These are phyloP conservation scores for Penicillium freii DNA, from an alignment of 2,329 filamentous ascomycete genomes.

Conservation along the genomic window DNA sequence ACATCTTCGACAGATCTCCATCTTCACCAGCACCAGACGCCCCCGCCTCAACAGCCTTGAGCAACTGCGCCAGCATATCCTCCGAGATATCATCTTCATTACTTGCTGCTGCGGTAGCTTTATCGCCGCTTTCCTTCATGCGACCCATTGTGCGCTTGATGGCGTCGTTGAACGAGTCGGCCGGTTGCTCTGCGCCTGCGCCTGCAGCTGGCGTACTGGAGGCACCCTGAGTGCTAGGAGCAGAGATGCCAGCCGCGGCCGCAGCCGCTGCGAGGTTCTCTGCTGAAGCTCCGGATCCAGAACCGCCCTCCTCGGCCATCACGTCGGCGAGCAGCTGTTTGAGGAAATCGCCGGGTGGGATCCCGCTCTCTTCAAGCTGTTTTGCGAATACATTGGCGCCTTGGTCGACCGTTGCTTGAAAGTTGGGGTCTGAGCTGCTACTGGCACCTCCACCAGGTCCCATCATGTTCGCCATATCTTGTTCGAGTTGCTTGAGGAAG, in stretches of 20 bases:
- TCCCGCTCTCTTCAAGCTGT: conserved; percentile 35
- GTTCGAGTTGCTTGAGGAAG: conserved; percentile 82
- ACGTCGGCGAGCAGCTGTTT: conserved; percentile 39
- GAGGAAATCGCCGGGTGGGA: conserved; percentile 36
- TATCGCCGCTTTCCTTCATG: conserved; percentile 85
- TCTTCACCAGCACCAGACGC: conserved; percentile 60
- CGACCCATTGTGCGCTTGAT: conserved; percentile 94
- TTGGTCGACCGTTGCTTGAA: conserved; percentile 30
- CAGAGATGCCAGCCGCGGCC: conserved; percentile 8
- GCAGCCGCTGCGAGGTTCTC: conserved; percentile 26
- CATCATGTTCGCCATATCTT: conserved; percentile 82
- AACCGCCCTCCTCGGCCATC: conserved; percentile 30
- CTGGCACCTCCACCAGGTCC: conserved; percentile 38
- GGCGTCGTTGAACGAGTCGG: conserved; percentile 82
- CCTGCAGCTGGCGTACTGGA: neutral
- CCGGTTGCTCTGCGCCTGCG: conserved; percentile 37
- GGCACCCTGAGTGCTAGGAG: neutral
- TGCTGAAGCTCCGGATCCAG: conserved; percentile 2
- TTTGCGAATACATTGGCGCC: conserved; percentile 39
- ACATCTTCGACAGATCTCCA: conserved; percentile 89
- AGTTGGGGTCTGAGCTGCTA: conserved; percentile 19
- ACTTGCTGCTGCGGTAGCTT: conserved; percentile 72
- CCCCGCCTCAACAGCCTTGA: conserved; percentile 78
- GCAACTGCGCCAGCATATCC: conserved; percentile 85
- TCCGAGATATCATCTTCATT: conserved; percentile 63